Conservation (phyloP, 2,329 filamentous ascomycete genomes). For the Endoconidiophora laricicola region DNA sequence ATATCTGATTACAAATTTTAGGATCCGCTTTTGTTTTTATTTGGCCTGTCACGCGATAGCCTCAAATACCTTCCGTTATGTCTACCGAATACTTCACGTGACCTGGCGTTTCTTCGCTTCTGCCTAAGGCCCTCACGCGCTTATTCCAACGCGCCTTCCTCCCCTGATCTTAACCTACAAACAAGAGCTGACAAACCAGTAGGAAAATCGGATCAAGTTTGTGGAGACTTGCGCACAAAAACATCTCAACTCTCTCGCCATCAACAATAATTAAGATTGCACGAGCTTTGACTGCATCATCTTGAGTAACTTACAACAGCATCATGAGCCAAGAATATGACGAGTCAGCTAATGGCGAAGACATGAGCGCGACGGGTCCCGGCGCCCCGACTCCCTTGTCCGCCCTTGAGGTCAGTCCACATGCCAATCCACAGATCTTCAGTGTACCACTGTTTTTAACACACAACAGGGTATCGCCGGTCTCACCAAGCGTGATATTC, state of each 20-base stretch:
- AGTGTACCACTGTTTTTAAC: not conserved
- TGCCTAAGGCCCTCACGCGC: constrained; percentile 6
- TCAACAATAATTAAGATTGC: not conserved
- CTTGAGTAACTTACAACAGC: not conserved
- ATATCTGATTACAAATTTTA: no score
- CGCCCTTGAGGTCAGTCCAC: constrained; percentile 60
- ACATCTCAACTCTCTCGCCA: not conserved
- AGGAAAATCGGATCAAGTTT: not conserved
- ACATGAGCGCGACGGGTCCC: constrained; percentile 58
- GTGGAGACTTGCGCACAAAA: not conserved
- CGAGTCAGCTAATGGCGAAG: constrained; percentile 48
- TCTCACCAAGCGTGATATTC: constrained; percentile 87
- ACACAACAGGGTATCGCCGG: constrained; percentile 58
- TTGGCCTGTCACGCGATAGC: no score
- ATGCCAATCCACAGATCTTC: not conserved
- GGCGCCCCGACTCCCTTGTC: constrained; percentile 84
- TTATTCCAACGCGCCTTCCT: constrained; percentile 5
- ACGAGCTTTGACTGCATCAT: not conserved
- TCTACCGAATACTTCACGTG: not conserved
- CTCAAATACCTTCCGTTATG: no score
- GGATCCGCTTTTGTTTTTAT: no score
- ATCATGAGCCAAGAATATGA: constrained; percentile 43
- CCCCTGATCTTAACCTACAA: not conserved
- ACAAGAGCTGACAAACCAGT: not conserved
- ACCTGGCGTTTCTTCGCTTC: constrained; percentile 10